Percentiles rank a stretch among this genome's conserved stretches.
Evolutionary conservation across 2,329 filamentous ascomycete species (phyloP).

Genomic region (Knoxdaviesia proteae): DNA sequence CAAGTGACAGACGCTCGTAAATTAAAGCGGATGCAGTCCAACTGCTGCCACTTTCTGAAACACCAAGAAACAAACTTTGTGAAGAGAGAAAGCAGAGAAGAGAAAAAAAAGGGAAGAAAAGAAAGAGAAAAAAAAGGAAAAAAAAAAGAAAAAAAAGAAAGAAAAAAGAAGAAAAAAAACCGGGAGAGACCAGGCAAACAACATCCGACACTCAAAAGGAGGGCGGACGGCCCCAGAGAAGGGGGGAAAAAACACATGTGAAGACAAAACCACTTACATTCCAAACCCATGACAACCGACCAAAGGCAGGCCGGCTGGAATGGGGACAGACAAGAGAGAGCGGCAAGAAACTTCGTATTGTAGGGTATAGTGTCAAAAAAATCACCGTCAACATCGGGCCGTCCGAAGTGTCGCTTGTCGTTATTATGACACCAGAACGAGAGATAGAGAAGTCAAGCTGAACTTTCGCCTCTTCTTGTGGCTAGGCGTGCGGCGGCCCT

Average conservation of each 20-base stretch:
- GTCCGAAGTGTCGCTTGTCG: too few relatives aligned
- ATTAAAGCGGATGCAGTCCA: neutral
- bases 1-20: neutral
- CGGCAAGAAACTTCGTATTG: neutral
- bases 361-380: too few relatives aligned
- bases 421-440: too few relatives aligned
- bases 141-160: neutral
- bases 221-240: neutral
- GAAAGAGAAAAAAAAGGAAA: neutral
- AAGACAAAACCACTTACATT: neutral
- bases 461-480: too few relatives aligned
- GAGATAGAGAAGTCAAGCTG: too few relatives aligned
- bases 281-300: neutral
- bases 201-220: neutral
- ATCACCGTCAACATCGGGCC: too few relatives aligned
- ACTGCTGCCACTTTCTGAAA: neutral
- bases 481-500: too few relatives aligned
- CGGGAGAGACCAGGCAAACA: neutral
- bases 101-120: neutral
- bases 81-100: neutral
- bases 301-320: neutral
- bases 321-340: neutral
- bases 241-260: neutral
- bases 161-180: neutral
- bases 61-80: neutral